phyloP scores from a whole-genome alignment of 768 basidiomycete species.

The Lepiota brunneoincarnata region DNA sequence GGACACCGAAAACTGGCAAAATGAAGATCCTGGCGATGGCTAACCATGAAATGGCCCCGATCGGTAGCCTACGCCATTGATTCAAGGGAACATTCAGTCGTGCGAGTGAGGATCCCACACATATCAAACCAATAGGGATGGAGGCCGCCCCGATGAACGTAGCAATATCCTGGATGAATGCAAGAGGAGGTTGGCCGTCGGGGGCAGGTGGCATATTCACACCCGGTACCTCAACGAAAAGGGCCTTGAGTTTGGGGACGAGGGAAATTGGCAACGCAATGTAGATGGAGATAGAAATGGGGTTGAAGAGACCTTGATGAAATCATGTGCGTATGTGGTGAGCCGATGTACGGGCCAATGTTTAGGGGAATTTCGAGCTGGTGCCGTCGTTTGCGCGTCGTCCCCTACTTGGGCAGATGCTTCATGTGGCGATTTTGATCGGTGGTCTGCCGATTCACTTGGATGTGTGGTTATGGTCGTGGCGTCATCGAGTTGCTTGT shows the following conservation, averaged over 20 bases:
- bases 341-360: background rate
- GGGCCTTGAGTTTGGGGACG: slow-evolving; percentile 53
- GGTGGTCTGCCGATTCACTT: background rate
- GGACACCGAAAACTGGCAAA: slow-evolving; percentile 58
- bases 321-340: slow-evolving; percentile 9
- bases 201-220: slow-evolving; percentile 49
- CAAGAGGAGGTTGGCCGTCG: slow-evolving; percentile 66
- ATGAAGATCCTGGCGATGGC: slow-evolving; percentile 55
- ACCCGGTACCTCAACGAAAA: slow-evolving; percentile 50
- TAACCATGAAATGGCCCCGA: slow-evolving; percentile 51
- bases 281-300: slow-evolving; percentile 53
- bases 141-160: slow-evolving; percentile 61
- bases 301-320: slow-evolving; percentile 39
- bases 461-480: slow-evolving; percentile 15
- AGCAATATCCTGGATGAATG: slow-evolving; percentile 54
- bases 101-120: slow-evolving; percentile 62
- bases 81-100: slow-evolving; percentile 48
- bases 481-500: slow-evolving; percentile 22
- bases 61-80: slow-evolving; percentile 39
- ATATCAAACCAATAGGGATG: slow-evolving; percentile 61
- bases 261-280: slow-evolving; percentile 54
- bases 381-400: background rate
- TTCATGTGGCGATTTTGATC: background rate
- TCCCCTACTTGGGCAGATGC: background rate
- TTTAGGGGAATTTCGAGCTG: background rate